Base-by-base conservation (phyloP, 2,329 filamentous ascomycete species). In the Claviceps sp. region DNA sequence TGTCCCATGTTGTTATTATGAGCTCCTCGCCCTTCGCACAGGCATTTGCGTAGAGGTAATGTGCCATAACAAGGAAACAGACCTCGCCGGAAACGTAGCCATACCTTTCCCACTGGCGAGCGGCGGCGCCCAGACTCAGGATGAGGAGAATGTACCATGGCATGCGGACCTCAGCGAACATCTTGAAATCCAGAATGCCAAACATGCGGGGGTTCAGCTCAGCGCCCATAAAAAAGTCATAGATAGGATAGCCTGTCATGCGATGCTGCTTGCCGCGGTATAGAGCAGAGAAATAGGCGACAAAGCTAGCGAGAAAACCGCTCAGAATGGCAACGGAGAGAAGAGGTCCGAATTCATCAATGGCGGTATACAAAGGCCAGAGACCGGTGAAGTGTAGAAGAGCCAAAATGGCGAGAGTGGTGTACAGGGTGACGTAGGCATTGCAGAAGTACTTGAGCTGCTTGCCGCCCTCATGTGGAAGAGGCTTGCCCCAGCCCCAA, bases 361-460 rank as follows among this genome's bases (percentile, higher is more conserved):
- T 83, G 61, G 96, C 78, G 40, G 83, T 95, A 71, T 95, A 93
- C 49, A 98, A 75, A 57, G 83, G 88, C 77, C 96, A 97, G 53
- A 89, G 58, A 29, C 88, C 88, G 14, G 83, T 85, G 63, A 86
- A 81, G 70, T 98, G 93, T 50, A 97, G 78, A 7, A 65, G 69
- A n/a, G 78, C 72, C 40, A 83, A 81, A 38, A 88, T 69, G 9
- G 75, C 73, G 59, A 96, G 86, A 58, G 88, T 97, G 45, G 83
- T 78, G 72, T 95, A 98, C 68, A 95, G 88, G 54, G 86, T 91
- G 70, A 75, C 79, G 60, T 91, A 83, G 55, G 82, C 93, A 45
- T 89, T 95, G 78, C 93, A 98, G 73, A 91, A 96, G 76, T 98
- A 98, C 56, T 78, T 77, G 54, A 98, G 78, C 72, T 94, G 87